Evolutionary conservation across 768 basidiomycete genomes (phyloP).

Genomic region (Trametes cingulata): DNA sequence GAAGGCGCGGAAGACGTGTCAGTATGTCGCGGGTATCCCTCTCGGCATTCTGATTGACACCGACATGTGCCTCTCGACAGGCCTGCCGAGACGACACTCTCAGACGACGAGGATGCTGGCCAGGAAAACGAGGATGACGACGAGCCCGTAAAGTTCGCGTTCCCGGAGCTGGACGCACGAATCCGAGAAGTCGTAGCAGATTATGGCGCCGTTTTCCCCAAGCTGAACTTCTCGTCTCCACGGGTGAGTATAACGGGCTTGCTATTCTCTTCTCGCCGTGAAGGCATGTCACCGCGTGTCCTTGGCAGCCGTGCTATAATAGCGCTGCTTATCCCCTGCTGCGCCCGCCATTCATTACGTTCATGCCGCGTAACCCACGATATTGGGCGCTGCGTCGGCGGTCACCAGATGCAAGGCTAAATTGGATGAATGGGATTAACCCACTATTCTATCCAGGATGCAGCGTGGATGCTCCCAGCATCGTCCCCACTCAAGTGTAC

Average conservation of each 20-base stretch:
- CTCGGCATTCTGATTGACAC: constrained; percentile 8
- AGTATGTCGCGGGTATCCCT: constrained; percentile 31
- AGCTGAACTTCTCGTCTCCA: constrained; percentile 95
- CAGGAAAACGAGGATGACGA: constrained; percentile 42
- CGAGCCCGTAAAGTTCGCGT: constrained; percentile 51
- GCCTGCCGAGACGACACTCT: constrained; percentile 53
- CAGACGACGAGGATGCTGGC: constrained; percentile 56
- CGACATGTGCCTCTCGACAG: constrained; percentile 35
- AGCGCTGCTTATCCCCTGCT: no score
- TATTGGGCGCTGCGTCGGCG: neutral
- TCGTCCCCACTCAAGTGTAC: constrained; percentile 86
- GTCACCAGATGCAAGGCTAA: no score
- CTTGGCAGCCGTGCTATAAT: constrained; percentile 4
- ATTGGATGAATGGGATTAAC: neutral
- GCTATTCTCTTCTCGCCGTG: neutral
- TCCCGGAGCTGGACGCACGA: constrained; percentile 77
- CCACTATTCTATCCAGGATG: constrained; percentile 60
- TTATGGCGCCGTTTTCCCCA: constrained; percentile 90
- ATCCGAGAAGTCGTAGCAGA: constrained; percentile 66
- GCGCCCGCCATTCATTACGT: neutral
- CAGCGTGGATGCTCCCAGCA: constrained; percentile 85
- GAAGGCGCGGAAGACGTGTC: constrained; percentile 79
- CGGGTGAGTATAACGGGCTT: constrained; percentile 49
- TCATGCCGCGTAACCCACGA: neutral
- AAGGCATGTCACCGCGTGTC: neutral